phyloP scores from a whole-genome alignment of 2,329 filamentous ascomycete species.

The Aureobasidium sp. region DNA sequence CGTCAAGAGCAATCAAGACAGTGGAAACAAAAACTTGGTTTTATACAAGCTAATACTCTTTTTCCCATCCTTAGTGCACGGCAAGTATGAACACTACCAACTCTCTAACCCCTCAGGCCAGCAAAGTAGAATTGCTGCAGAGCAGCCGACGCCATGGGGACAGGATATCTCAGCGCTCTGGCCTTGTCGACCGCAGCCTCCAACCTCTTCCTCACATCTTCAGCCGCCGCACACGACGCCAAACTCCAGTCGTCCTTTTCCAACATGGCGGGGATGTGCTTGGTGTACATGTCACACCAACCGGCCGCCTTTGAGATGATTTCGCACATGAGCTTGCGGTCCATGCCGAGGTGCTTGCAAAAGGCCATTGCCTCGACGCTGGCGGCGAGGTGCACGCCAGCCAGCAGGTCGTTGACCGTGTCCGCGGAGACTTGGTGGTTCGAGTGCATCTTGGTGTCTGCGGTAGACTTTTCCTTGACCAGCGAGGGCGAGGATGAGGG shows the following conservation, averaged over 20 bases:
- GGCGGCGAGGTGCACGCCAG: constrained; percentile 41
- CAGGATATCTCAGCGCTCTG: constrained; percentile 23
- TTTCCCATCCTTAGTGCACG: background rate
- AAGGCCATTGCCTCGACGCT: constrained; percentile 41
- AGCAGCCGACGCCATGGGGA: constrained; percentile 27
- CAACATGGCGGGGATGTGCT: constrained; percentile 26
- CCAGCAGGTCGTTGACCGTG: constrained; percentile 32
- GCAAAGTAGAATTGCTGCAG: constrained; percentile 29
- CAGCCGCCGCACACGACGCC: constrained; percentile 29
- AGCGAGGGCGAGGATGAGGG: constrained; percentile 24
- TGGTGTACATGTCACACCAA: constrained; percentile 37
- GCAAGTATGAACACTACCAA: background rate
- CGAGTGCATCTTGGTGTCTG: constrained; percentile 30
- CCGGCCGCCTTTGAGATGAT: constrained; percentile 41
- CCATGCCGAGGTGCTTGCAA: constrained; percentile 36
- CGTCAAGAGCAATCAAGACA: background rate
- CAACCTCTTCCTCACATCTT: constrained; percentile 31
- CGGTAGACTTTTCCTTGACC: constrained; percentile 25
- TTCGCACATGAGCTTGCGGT: constrained; percentile 36
- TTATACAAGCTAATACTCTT: background rate
- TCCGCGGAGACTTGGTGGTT: constrained; percentile 28
- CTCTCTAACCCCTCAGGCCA: constrained; percentile 14
- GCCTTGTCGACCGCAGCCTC: constrained; percentile 34
- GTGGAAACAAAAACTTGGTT: background rate
- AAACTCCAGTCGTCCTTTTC: constrained; percentile 27